Base-by-base conservation (phyloP, 2,329 filamentous ascomycete species). In the Rachicladosporium sp. region DNA sequence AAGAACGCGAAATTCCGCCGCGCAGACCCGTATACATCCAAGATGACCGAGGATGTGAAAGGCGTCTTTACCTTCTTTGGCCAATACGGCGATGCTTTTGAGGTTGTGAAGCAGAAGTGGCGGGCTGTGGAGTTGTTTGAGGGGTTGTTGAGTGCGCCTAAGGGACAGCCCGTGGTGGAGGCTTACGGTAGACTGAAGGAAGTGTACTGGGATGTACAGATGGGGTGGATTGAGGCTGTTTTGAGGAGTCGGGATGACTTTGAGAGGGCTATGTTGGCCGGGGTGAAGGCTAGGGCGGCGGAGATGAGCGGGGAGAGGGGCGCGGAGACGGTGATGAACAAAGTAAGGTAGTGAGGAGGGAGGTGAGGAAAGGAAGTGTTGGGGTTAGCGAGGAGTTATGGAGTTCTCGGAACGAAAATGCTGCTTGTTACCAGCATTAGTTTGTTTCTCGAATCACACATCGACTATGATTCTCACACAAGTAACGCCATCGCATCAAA, bases 221-320 rank as follows among this genome's bases (percentile, higher is more conserved):
- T 96, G 43, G 81, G 79, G 34, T 98, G 91, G 91, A 87, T 98
- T 6, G 93, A 98, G 68, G 82, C 84, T 5, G 89, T 94, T 35
- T 58, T 98, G 47, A 74, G 88, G 49, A 72, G 78, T 2, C 71
- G 93, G 50, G 91, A 98, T 61, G 91, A 98, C 65, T 96, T 93
- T 64, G 91, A 96, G 61, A 72, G 89, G 50, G 74, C 76, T 44
- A 86, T 96, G 83, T 62, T 96, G 47, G 91, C 86, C 56, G 74
- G 77, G 11, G 81, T 96, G 36, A 96, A 96, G 69, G 78, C 78
- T 2, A 76, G 80, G 57, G 89, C 88, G n/a, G 88, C 86, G 6
- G 83, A 86, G 61, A 74, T 93, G 50, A 79, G 82, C 43, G 78
- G 88, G 2, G 80, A 82, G 46, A 74, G 87, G 46, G 88, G 86